Evolutionary conservation across 805 yeast species (phyloP).

Genomic region (Suhomyces sp.): DNA sequence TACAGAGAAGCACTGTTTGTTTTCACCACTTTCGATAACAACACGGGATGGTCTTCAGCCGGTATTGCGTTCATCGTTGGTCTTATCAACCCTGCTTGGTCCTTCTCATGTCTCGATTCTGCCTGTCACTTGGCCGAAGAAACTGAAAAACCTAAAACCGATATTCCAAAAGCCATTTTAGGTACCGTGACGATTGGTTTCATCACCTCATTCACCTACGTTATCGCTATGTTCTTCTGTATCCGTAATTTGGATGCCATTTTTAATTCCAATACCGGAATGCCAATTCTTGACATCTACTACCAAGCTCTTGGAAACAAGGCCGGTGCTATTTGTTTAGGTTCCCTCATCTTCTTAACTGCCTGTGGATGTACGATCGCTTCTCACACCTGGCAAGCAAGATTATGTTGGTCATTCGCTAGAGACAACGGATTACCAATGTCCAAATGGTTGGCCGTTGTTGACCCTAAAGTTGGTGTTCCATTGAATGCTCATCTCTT

Average conservation of each 20-base stretch:
- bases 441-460: conserved; percentile 36
- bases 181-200: conserved; percentile 43
- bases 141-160: conserved; percentile 35
- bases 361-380: conserved; percentile 40
- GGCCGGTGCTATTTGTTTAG: conserved; percentile 39
- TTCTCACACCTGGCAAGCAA: conserved; percentile 45
- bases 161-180: conserved; percentile 40
- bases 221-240: conserved; percentile 42
- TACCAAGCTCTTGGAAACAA: conserved; percentile 36
- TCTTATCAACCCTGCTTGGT: conserved; percentile 39
- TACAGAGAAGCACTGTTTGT: conserved; percentile 30
- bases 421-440: conserved; percentile 46
- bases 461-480: conserved; percentile 38
- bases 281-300: conserved; percentile 42
- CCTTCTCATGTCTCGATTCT: conserved; percentile 40
- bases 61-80: conserved; percentile 40
- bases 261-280: conserved; percentile 29
- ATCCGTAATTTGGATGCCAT: conserved; percentile 31
- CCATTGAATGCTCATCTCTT: conserved; percentile 43
- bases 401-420: conserved; percentile 44
- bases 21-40: conserved; percentile 23
- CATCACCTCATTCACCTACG: conserved; percentile 38
- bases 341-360: conserved; percentile 33
- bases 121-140: conserved; percentile 46
- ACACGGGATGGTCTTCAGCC: conserved; percentile 30